A percentile compares a stretch with the other conserved stretches of the same genome.
phyloP scores from a whole-genome alignment of 352 stramenopile species.

The Phytophthora sojae region DNA sequence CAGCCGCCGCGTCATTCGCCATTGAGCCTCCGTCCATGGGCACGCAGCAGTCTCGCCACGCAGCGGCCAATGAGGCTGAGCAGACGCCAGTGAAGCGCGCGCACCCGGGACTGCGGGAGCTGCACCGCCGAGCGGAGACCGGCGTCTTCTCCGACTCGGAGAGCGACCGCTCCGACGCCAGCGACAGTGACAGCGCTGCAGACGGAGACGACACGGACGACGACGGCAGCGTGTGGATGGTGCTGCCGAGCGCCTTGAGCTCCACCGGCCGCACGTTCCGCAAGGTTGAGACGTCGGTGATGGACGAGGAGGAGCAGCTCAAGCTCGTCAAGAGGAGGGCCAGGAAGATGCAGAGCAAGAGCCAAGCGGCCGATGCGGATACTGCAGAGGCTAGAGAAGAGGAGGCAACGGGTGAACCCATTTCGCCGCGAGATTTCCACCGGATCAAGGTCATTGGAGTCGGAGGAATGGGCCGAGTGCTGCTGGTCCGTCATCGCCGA shows the following conservation, averaged over 20 bases:
- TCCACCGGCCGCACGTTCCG: conserved; percentile 61
- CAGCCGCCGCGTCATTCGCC: background rate
- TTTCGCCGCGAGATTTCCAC: conserved; percentile 80
- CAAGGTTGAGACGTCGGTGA: conserved; percentile 53
- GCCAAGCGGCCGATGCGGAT: background rate
- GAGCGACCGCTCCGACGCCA: conserved; percentile 20
- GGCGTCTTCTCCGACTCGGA: conserved; percentile 47
- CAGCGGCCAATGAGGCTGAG: background rate
- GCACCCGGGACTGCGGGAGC: conserved; percentile 4
- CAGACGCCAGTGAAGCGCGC: background rate
- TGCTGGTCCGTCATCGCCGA: conserved; percentile 70
- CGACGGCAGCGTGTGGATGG: conserved; percentile 45
- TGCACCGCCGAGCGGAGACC: conserved; percentile 28
- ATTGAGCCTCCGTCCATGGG: conserved; percentile 17
- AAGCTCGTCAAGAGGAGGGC: conserved; percentile 66
- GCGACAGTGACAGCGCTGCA: conserved; percentile 19
- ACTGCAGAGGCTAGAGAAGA: background rate
- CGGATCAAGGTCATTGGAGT: conserved; percentile 91
- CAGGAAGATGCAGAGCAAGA: conserved; percentile 90
- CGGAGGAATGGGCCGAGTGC: conserved; percentile 86
- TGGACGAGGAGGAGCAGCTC: conserved; percentile 63
- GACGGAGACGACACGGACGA: conserved; percentile 30
- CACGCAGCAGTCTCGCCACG: conserved; percentile 23
- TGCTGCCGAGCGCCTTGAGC: conserved; percentile 63
- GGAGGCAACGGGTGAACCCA: conserved; percentile 6